phyloP scores from a whole-genome alignment of 2,329 filamentous ascomycete species.

The Colletotrichum sojae region DNA sequence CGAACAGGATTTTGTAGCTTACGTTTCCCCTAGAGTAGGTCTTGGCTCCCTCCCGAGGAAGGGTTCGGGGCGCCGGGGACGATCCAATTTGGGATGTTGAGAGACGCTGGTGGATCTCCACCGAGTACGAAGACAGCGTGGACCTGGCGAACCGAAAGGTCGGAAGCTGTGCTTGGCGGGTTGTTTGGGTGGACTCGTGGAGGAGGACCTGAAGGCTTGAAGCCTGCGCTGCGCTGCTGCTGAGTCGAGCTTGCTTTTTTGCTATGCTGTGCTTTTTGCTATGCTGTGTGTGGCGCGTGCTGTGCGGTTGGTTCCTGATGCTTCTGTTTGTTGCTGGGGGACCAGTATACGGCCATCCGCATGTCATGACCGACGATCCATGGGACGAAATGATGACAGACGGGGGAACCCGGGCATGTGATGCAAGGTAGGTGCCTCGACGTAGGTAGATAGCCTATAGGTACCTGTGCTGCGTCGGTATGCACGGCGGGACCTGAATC shows the following conservation, averaged over 20 bases:
- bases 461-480: no score
- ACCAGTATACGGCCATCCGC: conserved; percentile 24
- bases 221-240: no score
- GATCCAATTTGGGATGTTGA: conserved; percentile 33
- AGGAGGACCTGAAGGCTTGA: no score
- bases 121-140: conserved; percentile 36
- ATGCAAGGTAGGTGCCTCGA: conserved; percentile 11
- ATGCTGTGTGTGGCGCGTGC: neutral
- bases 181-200: no score
- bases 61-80: conserved; percentile 31
- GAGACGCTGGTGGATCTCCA: conserved; percentile 34
- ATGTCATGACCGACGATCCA: conserved; percentile 35
- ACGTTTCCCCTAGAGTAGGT: conserved; percentile 39
- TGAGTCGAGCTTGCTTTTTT: no score
- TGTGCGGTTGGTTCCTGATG: conserved; percentile 3
- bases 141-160: conserved; percentile 30
- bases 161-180: conserved; percentile 31
- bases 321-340: conserved; percentile 18
- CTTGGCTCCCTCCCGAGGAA: conserved; percentile 37
- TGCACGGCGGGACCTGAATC: conserved; percentile 2
- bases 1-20: conserved; percentile 39
- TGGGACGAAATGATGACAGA: conserved; percentile 35
- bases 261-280: neutral
- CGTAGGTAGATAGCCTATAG: no score
- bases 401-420: conserved; percentile 32